Base-by-base conservation (phyloP, 768 basidiomycete species). In the Favolaschia claudopus region DNA sequence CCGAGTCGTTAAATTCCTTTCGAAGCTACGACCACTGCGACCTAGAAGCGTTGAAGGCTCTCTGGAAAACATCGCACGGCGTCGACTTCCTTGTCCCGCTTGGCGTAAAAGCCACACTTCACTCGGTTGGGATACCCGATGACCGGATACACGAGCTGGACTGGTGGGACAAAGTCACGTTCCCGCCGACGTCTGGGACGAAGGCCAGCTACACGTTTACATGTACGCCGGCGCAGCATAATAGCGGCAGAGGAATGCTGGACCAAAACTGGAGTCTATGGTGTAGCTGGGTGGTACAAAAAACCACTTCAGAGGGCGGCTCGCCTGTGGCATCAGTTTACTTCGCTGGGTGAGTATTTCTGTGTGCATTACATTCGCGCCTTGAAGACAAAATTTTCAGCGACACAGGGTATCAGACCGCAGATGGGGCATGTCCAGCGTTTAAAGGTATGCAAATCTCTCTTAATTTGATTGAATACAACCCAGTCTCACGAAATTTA, bases 21-120 rank as follows among this genome's bases (percentile, higher is more conserved):
- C 2, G 28, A 42, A 79, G 79, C 60, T 79, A 79, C 60, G 78
- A 79, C 62, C 79, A 80, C 55, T 72, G 78, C n/a, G 78, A 80
- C 54, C 68, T 70, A 38, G 64, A 68, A 3, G 74, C 74, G 1
- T 67, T 80, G 19, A 58, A 59, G 34, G 55, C 49, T 2, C 32
- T 67, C n/a, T 60, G 47, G 44, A 29, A 52, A 8, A 59, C 65
- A 76, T 42, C 50, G 63, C 53, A 51, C 68, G 63, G 51, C 1
- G 69, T 75, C 0, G 67, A 64, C 12, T 79, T 72, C 52, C 64
- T 80, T 31, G 79, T 79, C 5, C 78, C 78, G 1, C 66, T 79
- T n/a, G 77, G 77, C 65, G 54, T 66, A 61, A 60, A 47, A 25
- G n/a, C 27, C 19, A 63, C 36, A 12, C 55, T 60, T 8, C 43